These are phyloP conservation scores for Xylaria scruposa DNA, from an alignment of 495 filamentous ascomycete genomes.

Conservation along the genomic window DNA sequence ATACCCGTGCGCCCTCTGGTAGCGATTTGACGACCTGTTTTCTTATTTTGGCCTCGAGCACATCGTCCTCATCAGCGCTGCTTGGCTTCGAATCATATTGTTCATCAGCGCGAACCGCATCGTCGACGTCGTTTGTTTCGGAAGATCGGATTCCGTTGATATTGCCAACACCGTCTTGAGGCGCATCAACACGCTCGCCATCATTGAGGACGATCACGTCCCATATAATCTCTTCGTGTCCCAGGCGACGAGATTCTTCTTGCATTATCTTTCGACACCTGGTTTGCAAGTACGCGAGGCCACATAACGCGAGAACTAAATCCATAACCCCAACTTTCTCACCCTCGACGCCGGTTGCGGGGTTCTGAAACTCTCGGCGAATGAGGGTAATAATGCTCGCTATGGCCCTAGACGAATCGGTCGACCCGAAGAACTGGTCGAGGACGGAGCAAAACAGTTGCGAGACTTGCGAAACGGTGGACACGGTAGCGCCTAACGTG, in stretches of 20 bases:
- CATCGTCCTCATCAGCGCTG: conserved; percentile 45
- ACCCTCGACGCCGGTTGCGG: conserved; percentile 62
- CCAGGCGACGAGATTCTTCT: conserved; percentile 56
- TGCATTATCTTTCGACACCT: conserved; percentile 68
- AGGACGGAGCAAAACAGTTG: conserved; percentile 70
- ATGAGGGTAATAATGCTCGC: conserved; percentile 78
- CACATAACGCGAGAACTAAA: conserved; percentile 69
- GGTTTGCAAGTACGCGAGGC: conserved; percentile 74
- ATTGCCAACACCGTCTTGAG: conserved; percentile 44
- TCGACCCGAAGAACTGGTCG: conserved; percentile 77
- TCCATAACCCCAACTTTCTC: conserved; percentile 71
- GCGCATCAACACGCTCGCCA: conserved; percentile 65
- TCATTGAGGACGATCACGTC: conserved; percentile 78
- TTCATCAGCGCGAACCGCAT: conserved; percentile 57
- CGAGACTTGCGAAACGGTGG: conserved; percentile 65
- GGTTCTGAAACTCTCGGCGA: conserved; percentile 71
- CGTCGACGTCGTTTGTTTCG: conserved; percentile 37
- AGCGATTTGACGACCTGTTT: conserved; percentile 53
- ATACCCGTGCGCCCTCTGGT: conserved; percentile 60
- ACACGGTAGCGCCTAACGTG: conserved; percentile 67
- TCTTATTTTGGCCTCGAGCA: conserved; percentile 52
- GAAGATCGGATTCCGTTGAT: conserved; percentile 25
- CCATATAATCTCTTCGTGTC: conserved; percentile 72
- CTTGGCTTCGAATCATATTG: conserved; percentile 43
- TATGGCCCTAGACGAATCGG: conserved; percentile 81